Conservation (phyloP, 2,329 filamentous ascomycete genomes). For the Xylariaceae sp. region DNA sequence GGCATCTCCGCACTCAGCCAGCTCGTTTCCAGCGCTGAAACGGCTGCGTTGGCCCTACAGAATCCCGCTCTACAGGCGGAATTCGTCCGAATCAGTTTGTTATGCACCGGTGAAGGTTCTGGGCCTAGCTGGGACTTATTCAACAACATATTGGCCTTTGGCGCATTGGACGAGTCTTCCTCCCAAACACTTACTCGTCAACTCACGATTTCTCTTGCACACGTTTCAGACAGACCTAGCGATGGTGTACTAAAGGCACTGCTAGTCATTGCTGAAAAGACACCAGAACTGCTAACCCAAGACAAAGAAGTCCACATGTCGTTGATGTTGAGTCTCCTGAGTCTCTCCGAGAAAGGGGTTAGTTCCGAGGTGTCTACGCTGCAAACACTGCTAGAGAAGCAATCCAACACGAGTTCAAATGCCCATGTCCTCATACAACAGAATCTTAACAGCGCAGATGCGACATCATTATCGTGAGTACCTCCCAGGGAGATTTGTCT, state of each 20-base stretch:
- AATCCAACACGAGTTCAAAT: constrained; percentile 39
- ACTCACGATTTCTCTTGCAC: constrained; percentile 25
- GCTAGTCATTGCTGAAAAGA: constrained; percentile 43
- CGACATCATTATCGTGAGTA: constrained; percentile 48
- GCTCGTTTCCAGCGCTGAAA: constrained; percentile 44
- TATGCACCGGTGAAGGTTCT: constrained; percentile 34
- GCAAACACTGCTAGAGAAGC: constrained; percentile 42
- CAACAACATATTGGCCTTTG: constrained; percentile 42
- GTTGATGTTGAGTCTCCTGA: constrained; percentile 49
- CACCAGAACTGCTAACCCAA: constrained; percentile 40
- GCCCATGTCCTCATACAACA: constrained; percentile 49
- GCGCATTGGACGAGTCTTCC: constrained; percentile 36
- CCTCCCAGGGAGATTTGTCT: neutral
- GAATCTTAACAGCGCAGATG: constrained; percentile 47
- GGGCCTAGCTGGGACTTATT: constrained; percentile 42
- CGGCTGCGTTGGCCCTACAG: constrained; percentile 36
- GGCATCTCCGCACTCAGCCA: constrained; percentile 36
- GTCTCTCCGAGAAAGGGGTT: constrained; percentile 47
- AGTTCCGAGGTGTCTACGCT: constrained; percentile 38
- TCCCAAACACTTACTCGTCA: constrained; percentile 34
- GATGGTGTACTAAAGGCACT: constrained; percentile 40
- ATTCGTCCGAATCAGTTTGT: constrained; percentile 38
- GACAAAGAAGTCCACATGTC: constrained; percentile 44
- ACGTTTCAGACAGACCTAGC: constrained; percentile 19
- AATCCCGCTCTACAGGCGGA: constrained; percentile 43